A percentile compares a stretch with the other conserved stretches of the same genome.
These are phyloP conservation scores for Phyllosticta capitalensis DNA, from an alignment of 2,329 filamentous ascomycete genomes.

Conservation along the genomic window DNA sequence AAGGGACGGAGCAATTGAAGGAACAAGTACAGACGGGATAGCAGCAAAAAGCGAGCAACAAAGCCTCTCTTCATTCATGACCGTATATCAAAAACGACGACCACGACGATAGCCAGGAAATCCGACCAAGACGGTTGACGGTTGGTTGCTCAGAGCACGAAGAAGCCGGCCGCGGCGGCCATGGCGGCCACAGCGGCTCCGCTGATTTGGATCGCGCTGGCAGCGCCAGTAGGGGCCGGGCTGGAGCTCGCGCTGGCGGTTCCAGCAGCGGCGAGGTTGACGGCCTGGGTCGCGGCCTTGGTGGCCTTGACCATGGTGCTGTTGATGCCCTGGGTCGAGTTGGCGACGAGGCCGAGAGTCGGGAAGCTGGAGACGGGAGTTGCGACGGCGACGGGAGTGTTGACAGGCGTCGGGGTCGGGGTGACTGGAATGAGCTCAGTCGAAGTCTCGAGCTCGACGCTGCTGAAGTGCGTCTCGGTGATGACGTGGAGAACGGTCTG, in stretches of 20 bases:
- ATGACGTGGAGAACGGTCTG: constrained; percentile 28
- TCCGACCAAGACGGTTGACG: neutral
- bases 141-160: constrained; percentile 21
- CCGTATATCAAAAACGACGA: neutral
- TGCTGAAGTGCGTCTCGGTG: constrained; percentile 25
- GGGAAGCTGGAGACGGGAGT: constrained; percentile 7
- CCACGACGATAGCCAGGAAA: neutral
- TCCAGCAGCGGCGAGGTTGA: neutral
- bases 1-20: neutral
- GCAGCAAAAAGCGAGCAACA: neutral
- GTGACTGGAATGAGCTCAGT: constrained; percentile 25
- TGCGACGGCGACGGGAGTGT: constrained; percentile 11
- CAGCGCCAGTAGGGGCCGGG: constrained; percentile 24
- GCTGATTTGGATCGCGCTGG: constrained; percentile 20
- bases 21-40: neutral
- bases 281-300: neutral
- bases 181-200: constrained; percentile 23
- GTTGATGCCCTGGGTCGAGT: constrained; percentile 9
- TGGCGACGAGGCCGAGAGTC: constrained; percentile 12
- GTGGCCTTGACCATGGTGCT: neutral
- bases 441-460: constrained; percentile 19
- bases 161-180: constrained; percentile 25
- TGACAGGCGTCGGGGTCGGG: constrained; percentile 16
- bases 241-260: neutral
- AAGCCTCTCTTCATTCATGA: neutral